Base-by-base conservation (phyloP, 805 yeast genomes). In the Myxozyma sirexii region DNA sequence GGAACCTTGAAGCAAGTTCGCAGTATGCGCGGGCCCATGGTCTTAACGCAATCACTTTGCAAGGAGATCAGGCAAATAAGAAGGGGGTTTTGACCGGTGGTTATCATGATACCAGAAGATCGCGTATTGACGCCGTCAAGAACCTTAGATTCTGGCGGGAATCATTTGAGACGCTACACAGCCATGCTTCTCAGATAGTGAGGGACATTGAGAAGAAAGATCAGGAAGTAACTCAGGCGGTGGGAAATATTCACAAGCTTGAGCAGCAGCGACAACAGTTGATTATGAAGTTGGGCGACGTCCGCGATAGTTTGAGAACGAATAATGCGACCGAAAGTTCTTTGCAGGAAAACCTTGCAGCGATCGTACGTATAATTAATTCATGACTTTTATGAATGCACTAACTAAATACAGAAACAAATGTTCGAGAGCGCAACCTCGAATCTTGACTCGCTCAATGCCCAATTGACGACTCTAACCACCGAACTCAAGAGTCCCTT, bases 1-100 rank as follows among this genome's bases (percentile, higher is more conserved):
- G 82, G 58, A 84, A 86, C 62, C 74, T 93, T 47, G 84, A 81
- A 49, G 78, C 79, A 31, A 96, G 96, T 2, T 78, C 85, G 1
- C 86, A 84, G 65, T 75, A 88, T 29, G 85, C 96, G 0, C 81
- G 82, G 48, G 73, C 76, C 8, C 82, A 78, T 70, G 81, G 82
- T 31, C 74, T 92, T 24, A 85, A 82, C 67, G 88, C 96, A 0
- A 87, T 94, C 15, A 94, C 99, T 0, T 75, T 93, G 17, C 96
- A 90, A 72, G 99, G 99, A 66, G 98, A 94, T 71, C 79, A 90
- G 64, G 90, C 90, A 51, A 96, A 90, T 67, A 84, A 83, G 48
- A 83, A 79, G 65, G 99, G 99, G 72, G 88, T 87, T 1, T 72
- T 94, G 46, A 84, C 90, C 24, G 98, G 98, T 73, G 98, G 98